phyloP scores from a whole-genome alignment of 805 yeast species.

The Pichia ethanolica region DNA sequence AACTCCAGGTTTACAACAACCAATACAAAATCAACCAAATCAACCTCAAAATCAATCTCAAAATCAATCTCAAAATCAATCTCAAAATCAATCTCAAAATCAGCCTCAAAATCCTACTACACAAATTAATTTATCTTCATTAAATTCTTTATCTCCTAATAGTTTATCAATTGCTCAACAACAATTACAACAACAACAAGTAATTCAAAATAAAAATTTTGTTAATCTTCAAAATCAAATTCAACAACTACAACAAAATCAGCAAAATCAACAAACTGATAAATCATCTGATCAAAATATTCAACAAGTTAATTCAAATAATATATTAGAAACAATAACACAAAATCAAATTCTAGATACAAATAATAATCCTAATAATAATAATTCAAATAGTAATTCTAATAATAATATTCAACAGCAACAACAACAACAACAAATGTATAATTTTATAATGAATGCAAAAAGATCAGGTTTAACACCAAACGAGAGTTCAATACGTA shows the following conservation, averaged over 20 bases:
- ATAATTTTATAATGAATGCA: slow-evolving; percentile 20
- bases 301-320: no score
- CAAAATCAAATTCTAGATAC: no score
- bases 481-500: slow-evolving; percentile 62
- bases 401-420: neutral
- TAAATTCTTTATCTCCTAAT: slow-evolving; percentile 4
- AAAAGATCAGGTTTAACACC: slow-evolving; percentile 63
- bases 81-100: neutral
- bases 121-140: neutral
- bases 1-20: slow-evolving; percentile 11
- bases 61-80: slow-evolving; percentile 3
- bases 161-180: slow-evolving; percentile 2
- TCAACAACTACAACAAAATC: neutral
- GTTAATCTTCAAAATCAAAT: slow-evolving; percentile 1
- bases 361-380: neutral
- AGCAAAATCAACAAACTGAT: neutral
- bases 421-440: slow-evolving; percentile 17
- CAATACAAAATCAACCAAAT: slow-evolving; percentile 2
- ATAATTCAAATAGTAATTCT: neutral
- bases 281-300: no score
- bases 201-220: slow-evolving; percentile 3
- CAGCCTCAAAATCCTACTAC: slow-evolving; percentile 1
- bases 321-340: no score
- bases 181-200: slow-evolving; percentile 6
- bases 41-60: neutral